Evolutionary conservation across 2,329 filamentous ascomycete genomes (phyloP), one percentile per base, ranked within the genome.

Genomic region (Chaetomiaceae sp.): DNA sequence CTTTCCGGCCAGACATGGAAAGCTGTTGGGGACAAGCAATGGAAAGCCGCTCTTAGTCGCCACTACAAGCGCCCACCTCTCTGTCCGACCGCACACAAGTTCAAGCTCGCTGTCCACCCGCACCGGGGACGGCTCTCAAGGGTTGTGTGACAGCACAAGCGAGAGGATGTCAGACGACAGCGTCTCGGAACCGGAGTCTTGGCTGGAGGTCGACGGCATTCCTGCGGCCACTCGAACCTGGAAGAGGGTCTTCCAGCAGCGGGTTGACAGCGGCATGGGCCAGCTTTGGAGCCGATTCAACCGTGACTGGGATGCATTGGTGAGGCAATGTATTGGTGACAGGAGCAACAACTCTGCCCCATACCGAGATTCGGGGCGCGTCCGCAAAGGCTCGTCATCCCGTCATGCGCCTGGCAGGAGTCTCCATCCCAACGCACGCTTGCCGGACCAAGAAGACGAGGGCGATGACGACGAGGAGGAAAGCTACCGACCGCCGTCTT

Each of bases 391-490:
- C 4, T 31, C 57, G 1, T 40, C 53, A n/a, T 59, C 58, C 3
- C 42, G 49, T 2, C 39, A 56, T 15, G 29, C 20, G 6, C 20
- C 37, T 3, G 38, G 33, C 9, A 56, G 49, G 12, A 44, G 44
- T 4, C 51, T 60, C 7, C 53, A 53, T 37, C 57, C 51, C 1
- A 36, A 25, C 9, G 31, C 27, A 9, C 43, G 56, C 1, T 49
- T 20, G n/a, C 37, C 47, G 1, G 38, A 33, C 11, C 47, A 55
- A 1, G 54, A 60, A 1, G 61, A 62, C 3, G 57, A 58, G 22
- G 57, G 61, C 6, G 60, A 63, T 1, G 59, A 59, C 3, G 61
- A 60, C 1, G 61, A 62, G 6, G 47, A 37, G 2, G 57, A 62
- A 7, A 37, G 45, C 9, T 46, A 53, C 17, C 56, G 51, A 2